Evolutionary conservation across 371 early-diverging fungal species (phyloP), one percentile per base, ranked within the genome.

Genomic region (Actinomucor elegans): DNA sequence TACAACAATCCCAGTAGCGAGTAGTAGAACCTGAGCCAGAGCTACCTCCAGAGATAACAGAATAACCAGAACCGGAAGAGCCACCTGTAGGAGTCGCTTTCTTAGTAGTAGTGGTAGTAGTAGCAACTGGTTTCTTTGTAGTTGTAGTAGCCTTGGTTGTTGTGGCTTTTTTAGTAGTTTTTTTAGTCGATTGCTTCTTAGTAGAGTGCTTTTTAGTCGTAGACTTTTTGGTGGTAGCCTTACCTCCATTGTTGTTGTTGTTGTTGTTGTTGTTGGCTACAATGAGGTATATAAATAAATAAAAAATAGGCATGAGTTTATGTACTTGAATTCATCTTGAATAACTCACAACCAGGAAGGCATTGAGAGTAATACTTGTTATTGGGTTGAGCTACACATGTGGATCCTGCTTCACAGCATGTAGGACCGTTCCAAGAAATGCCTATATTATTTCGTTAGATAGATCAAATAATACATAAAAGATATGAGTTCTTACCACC

Each of bases 1-100:
- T 77, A 70, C 77, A 77, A 38, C 77, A 77, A 51, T 77, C 77
- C 73, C 77, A 77, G 48, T 77, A 77, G 24, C 69, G 69, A 7
- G 77, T 77, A 0, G 75, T 75, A 10, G 51, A 52, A 33, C 72
- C 77, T 5, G 20, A 20, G 17, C 73, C 73, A n/a, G 66, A 63
- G 5, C 29, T 26, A 28, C 73, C 73, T 18, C 56, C 58, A 24
- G 55, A 42, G 24, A 66, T 41, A n/a, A 46, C n/a, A 31, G 41
- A 32, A 20, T 66, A 63, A 24, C 36, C 42, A 26, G 62, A 29
- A 28, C 32, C 12, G 32, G 51, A 20, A 5, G 52, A 11, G 18
- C 42, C 6, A 24, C 38, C 12, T 9, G 56, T 41, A 9, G 59
- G 17, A 9, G 52, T 42, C 2, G 46, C 29, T 0, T 40, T 23